Conservation (phyloP, 1,284 basidiomycete species). For the Ustilago tritici region DNA sequence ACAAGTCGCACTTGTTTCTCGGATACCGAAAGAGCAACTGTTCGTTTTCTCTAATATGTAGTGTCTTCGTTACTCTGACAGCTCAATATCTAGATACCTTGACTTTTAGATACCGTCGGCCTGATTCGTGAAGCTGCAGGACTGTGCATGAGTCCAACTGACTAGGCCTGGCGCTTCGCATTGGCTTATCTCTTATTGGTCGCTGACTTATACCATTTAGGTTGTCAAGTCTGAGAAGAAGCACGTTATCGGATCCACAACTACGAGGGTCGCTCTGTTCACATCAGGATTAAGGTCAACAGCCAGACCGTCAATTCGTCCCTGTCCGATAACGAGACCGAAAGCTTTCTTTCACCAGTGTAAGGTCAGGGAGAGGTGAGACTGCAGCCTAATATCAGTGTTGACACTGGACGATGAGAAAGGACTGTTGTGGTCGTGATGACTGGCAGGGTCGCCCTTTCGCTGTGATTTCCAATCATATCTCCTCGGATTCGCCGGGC, state of each 20-base stretch:
- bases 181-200: conserved; percentile 5
- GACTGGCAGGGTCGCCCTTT: conserved; percentile 27
- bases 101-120: not conserved
- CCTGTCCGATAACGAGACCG: not conserved
- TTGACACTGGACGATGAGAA: conserved; percentile 12
- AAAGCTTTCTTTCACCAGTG: not conserved
- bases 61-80: conserved; percentile 3
- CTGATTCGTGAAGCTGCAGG: not conserved
- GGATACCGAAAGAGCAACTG: not conserved
- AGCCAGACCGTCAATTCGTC: not conserved
- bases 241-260: conserved; percentile 18
- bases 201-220: not conserved
- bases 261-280: conserved; percentile 15
- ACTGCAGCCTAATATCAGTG: conserved; percentile 9
- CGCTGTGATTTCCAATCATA: conserved; percentile 13
- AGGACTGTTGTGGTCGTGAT: conserved; percentile 16
- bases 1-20: not conserved
- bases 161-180: not conserved
- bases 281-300: not conserved
- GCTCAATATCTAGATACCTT: conserved; percentile 18
- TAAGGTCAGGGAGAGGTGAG: not conserved
- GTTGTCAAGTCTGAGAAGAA: not conserved
- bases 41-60: conserved; percentile 13
- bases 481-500: conserved; percentile 7
- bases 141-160: not conserved